These are phyloP conservation scores for Penicillium nordicum DNA, from an alignment of 2,329 filamentous ascomycete genomes.

Conservation along the genomic window DNA sequence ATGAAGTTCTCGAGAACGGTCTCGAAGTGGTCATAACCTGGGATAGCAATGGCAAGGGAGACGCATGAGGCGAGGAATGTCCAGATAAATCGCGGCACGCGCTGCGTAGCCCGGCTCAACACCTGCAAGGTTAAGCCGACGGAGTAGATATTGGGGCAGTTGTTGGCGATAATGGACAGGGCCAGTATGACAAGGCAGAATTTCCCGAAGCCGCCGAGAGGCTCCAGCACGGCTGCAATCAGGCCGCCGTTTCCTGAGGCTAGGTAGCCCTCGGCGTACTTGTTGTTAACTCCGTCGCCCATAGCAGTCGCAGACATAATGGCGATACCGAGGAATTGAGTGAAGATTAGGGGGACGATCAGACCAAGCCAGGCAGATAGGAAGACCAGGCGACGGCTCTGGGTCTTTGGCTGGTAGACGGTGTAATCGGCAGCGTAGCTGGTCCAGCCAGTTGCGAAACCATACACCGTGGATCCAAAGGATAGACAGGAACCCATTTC, in stretches of 20 bases:
- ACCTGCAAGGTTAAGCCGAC: conserved; percentile 66
- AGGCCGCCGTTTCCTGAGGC: conserved; percentile 63
- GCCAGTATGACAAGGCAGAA: conserved; percentile 68
- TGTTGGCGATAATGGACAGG: conserved; percentile 66
- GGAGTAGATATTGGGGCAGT: conserved; percentile 71
- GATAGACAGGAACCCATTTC: conserved; percentile 63
- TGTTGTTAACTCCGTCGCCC: conserved; percentile 50
- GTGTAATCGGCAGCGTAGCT: conserved; percentile 75
- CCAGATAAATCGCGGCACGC: conserved; percentile 66
- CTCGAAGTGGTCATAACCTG: conserved; percentile 64
- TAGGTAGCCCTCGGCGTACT: conserved; percentile 55
- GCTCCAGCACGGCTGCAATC: conserved; percentile 61
- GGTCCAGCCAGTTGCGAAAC: conserved; percentile 71
- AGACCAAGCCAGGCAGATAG: conserved; percentile 66
- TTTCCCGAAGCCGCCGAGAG: conserved; percentile 65
- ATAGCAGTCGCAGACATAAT: conserved; percentile 61
- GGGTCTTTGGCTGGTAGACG: conserved; percentile 67
- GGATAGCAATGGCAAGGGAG: conserved; percentile 67
- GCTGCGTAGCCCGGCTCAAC: conserved; percentile 56
- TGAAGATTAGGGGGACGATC: conserved; percentile 68
- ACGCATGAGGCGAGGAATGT: conserved; percentile 59
- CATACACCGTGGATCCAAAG: conserved; percentile 64
- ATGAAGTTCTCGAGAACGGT: conserved; percentile 67
- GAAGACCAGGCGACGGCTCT: conserved; percentile 62
- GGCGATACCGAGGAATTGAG: conserved; percentile 68